Percentiles rank a stretch among this genome's conserved stretches.
Conservation (phyloP, 495 filamentous ascomycete species). For the Trichoderma orchidacearum region DNA sequence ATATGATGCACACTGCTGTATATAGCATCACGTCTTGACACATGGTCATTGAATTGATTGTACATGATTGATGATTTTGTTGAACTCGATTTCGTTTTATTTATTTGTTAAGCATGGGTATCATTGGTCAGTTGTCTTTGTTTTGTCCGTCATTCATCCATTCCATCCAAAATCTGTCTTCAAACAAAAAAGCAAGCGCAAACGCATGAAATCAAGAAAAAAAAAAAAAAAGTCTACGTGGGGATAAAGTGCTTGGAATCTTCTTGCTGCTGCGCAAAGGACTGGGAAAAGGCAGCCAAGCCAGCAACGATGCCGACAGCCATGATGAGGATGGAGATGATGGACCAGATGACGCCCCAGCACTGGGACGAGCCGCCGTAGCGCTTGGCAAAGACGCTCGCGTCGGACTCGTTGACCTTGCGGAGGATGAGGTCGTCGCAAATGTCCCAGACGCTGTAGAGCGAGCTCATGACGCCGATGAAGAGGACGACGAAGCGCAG, state of each 20-base stretch:
- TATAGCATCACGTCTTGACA: background rate
- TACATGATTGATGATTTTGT: background rate
- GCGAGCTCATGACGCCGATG: slow-evolving; percentile 64
- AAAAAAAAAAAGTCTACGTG: background rate
- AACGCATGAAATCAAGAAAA: too few species aligned
- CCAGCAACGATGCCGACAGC: slow-evolving; percentile 55
- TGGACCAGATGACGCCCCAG: slow-evolving; percentile 69
- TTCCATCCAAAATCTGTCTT: too few species aligned
- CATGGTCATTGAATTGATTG: background rate
- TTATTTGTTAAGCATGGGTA: background rate
- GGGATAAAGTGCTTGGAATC: slow-evolving; percentile 3
- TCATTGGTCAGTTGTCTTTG: too few species aligned
- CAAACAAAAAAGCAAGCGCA: too few species aligned
- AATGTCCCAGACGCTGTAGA: slow-evolving; percentile 80
- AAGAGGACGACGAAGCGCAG: slow-evolving; percentile 66
- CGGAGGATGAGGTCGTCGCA: slow-evolving; percentile 74
- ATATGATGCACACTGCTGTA: background rate
- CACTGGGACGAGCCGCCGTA: slow-evolving; percentile 72
- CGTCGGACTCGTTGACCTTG: slow-evolving; percentile 70
- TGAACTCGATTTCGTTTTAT: background rate
- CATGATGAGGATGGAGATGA: slow-evolving; percentile 56
- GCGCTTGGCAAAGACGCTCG: slow-evolving; percentile 63
- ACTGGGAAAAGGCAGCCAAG: slow-evolving; percentile 61
- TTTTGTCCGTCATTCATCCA: too few species aligned
- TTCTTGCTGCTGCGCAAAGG: slow-evolving; percentile 41